Conservation (phyloP, 805 yeast species). For the Candida sithepensis region DNA sequence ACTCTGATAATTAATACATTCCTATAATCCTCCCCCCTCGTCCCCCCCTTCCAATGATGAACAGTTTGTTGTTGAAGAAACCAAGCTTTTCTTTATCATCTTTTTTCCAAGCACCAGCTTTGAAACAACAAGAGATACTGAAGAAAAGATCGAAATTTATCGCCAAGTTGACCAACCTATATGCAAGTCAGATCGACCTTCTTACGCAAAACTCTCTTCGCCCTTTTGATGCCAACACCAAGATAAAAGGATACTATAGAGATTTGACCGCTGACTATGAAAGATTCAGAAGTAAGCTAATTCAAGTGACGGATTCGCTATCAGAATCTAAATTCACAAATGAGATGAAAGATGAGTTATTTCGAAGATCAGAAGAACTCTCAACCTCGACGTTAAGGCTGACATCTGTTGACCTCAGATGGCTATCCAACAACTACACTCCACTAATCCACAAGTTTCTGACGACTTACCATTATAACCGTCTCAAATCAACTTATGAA, state of each 20-base stretch:
- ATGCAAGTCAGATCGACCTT: conserved; percentile 5
- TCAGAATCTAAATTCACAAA: conserved; percentile 12
- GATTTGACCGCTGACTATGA: conserved; percentile 11
- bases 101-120: neutral
- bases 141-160: conserved; percentile 2
- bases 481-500: conserved; percentile 25
- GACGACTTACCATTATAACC: conserved; percentile 20
- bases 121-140: conserved; percentile 1
- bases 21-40: too few species aligned
- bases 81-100: conserved; percentile 6
- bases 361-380: conserved; percentile 16
- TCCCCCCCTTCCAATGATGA: neutral
- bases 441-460: conserved; percentile 20
- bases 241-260: conserved; percentile 9
- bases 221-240: conserved; percentile 7
- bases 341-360: conserved; percentile 17
- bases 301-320: neutral
- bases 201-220: neutral
- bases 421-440: conserved; percentile 20
- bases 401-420: conserved; percentile 13
- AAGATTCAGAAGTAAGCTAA: conserved; percentile 4
- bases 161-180: conserved; percentile 2
- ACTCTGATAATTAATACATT: too few species aligned
- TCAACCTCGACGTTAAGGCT: conserved; percentile 13
- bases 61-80: conserved; percentile 2